Conservation (phyloP, 495 filamentous ascomycete genomes). For the Penicillium riverlandense region DNA sequence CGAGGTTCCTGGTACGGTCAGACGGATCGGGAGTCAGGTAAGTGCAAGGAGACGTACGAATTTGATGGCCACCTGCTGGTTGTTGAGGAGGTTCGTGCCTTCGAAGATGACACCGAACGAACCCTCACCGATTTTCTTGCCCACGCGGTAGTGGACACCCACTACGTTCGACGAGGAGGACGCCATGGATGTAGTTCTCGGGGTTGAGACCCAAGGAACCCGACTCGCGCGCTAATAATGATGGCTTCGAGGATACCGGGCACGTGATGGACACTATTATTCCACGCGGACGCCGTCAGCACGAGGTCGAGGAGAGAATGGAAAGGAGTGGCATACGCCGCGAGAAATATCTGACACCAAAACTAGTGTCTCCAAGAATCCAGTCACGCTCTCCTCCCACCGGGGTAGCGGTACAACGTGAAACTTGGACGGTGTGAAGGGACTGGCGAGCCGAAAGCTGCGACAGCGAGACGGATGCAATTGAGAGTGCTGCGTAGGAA, state of each 20-base stretch:
- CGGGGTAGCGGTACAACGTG: too few species aligned
- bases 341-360: too few species aligned
- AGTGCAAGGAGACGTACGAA: slow-evolving; percentile 61
- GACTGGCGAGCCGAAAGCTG: background rate
- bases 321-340: background rate
- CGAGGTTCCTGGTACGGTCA: slow-evolving; percentile 70
- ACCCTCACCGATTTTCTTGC: slow-evolving; percentile 99
- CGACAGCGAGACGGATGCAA: slow-evolving; percentile 1
- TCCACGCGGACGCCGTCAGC: slow-evolving; percentile 10
- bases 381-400: slow-evolving; percentile 1
- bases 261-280: slow-evolving; percentile 6
- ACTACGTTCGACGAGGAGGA: slow-evolving; percentile 97
- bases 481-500: slow-evolving; percentile 4
- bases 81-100: slow-evolving; percentile 96
- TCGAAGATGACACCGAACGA: slow-evolving; percentile 99
- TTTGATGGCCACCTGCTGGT: slow-evolving; percentile 99
- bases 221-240: slow-evolving; percentile 17
- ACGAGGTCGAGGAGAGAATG: slow-evolving; percentile 1
- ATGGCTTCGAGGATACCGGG: slow-evolving; percentile 28
- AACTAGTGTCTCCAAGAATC: slow-evolving; percentile 4
- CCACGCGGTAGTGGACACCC: slow-evolving; percentile 96
- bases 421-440: background rate
- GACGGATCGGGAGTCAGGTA: background rate
- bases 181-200: slow-evolving; percentile 52
- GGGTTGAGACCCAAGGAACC: slow-evolving; percentile 9